Evolutionary conservation across 1,284 basidiomycete species (phyloP), one percentile per base, ranked within the genome.

Genomic region (Ustilago hordei): DNA sequence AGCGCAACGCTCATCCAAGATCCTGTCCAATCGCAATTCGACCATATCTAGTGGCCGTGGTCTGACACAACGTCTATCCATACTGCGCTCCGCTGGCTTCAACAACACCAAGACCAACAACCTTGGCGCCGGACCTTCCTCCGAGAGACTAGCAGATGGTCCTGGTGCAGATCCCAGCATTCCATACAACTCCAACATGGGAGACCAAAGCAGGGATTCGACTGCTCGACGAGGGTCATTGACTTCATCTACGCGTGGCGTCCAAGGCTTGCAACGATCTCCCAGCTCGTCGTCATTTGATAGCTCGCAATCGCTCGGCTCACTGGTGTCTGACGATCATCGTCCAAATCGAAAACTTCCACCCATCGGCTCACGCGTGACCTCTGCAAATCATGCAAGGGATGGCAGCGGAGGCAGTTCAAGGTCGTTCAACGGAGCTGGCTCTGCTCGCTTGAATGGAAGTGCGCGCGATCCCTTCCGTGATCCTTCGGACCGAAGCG

Each of bases 1-100:
- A 55, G 80, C 80, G 8, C 74, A 76, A n/a, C 63, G 80, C 7
- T 53, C 73, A 7, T 80, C 78, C 39, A 75, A 75, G 61, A 60
- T 69, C 23, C 19, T 60, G 11, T 39, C 69, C 32, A 64, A 67
- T 19, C 69, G 68, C 45, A 55, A 53, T 17, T 61, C 66, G 43
- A 48, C 60, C 55, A 43, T 48, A 28, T 53, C 66, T 1, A 48
- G 55, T 17, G 43, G 17, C 13, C 54, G 60, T 35, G 54, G 64
- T 38, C 39, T 78, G 5, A 48, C 70, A 15, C 56, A 66, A 28
- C 63, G 75, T 7, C 56, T 78, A 8, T 78, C 75, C 3, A 70
- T 69, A 7, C 43, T 74, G 2, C 64, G 71, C 12, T 28, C 67
- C 15, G 53, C 56, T 35, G 64, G 61, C 3, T 63, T 50, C 28